These are phyloP conservation scores for Setaria italica DNA, from an alignment of 202 grass and related monocot genomes.

Conservation along the genomic window DNA sequence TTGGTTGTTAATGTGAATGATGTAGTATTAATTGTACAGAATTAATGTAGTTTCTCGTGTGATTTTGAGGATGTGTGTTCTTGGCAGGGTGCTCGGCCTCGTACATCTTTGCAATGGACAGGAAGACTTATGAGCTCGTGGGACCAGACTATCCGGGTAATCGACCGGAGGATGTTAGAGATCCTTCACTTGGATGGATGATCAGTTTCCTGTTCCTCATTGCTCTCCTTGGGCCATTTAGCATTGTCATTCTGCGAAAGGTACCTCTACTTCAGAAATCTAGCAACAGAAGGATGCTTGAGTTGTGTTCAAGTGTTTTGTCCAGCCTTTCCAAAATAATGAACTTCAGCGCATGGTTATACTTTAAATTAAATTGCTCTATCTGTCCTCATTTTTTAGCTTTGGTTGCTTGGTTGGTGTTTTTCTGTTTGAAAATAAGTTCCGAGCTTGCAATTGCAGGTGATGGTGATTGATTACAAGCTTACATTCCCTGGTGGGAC, in stretches of 20 bases:
- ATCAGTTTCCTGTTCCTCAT: conserved; percentile 56
- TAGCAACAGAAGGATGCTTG: neutral
- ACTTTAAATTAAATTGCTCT: neutral
- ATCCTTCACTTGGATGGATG: conserved; percentile 78
- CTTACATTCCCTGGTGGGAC: conserved; percentile 70
- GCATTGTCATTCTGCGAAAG: conserved; percentile 56
- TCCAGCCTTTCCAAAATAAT: neutral
- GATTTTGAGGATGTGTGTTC: neutral
- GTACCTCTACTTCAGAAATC: conserved; percentile 8
- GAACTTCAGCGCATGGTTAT: neutral
- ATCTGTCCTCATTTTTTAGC: neutral
- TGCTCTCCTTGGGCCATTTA: conserved; percentile 75
- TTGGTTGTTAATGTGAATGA: neutral
- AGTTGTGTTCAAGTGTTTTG: neutral
- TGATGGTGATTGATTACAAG: conserved; percentile 64
- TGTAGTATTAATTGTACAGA: neutral
- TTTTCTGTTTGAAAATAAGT: neutral
- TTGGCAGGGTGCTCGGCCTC: conserved; percentile 74
- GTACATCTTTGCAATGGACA: conserved; percentile 62
- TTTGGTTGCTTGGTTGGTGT: neutral
- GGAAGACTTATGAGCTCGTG: conserved; percentile 52
- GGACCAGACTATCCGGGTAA: conserved; percentile 85
- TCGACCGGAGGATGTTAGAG: conserved; percentile 66
- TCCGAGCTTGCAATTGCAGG: conserved; percentile 26
- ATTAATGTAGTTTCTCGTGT: neutral